Percentiles rank a stretch among this genome's conserved stretches.
phyloP scores from a whole-genome alignment of 352 stramenopile genomes.

The Phytopythium boreale region DNA sequence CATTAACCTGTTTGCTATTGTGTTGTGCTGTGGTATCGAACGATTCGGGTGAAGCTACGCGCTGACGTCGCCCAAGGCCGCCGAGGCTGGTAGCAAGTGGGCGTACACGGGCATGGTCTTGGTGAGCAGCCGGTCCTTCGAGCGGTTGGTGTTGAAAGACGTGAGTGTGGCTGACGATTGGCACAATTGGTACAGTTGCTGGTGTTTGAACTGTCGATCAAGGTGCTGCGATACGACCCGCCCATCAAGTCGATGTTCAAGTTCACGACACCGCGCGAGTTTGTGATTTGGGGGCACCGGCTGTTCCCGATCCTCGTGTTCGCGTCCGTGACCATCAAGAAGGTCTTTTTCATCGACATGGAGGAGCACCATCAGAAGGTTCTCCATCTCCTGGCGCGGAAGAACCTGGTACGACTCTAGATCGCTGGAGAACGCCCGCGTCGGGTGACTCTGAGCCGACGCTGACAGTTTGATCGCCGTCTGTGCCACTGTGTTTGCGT shows the following conservation, averaged over 20 bases:
- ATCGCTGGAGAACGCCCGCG: background rate
- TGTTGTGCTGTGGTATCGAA: too few relatives aligned
- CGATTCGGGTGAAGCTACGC: conserved; percentile 40
- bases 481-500: too few relatives aligned
- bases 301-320: conserved; percentile 52
- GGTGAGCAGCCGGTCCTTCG: conserved; percentile 14
- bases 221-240: conserved; percentile 55
- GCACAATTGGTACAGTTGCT: conserved; percentile 29
- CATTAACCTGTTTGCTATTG: conserved; percentile 10
- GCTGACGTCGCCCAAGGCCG: conserved; percentile 39
- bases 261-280: conserved; percentile 55
- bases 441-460: background rate
- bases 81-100: conserved; percentile 42
- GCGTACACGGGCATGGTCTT: conserved; percentile 36
- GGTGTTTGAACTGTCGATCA: conserved; percentile 48
- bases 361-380: conserved; percentile 48
- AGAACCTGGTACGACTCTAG: conserved; percentile 36
- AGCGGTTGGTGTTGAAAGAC: background rate
- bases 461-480: background rate
- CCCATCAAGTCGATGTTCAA: conserved; percentile 36
- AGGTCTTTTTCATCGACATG: conserved; percentile 57
- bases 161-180: background rate
- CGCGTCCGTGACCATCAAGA: conserved; percentile 38
- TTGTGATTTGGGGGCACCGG: conserved; percentile 52
- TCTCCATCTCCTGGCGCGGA: conserved; percentile 45